Base-by-base conservation (phyloP, 257 asterid genomes). In the Plantago elongata region DNA sequence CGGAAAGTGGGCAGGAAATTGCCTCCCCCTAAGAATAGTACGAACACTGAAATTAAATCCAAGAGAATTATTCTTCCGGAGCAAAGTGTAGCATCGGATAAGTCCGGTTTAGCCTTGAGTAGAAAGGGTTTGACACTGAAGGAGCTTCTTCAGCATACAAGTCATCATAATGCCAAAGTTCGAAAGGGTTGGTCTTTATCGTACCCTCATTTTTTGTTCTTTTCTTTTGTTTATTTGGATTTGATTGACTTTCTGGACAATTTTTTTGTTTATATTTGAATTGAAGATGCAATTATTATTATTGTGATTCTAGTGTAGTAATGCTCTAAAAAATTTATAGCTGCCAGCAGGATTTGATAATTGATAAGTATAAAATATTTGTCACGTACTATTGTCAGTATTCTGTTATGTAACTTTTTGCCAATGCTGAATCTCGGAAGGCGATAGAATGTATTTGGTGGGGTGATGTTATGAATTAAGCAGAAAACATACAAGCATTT, bases 61-160 rank as follows among this genome's bases (percentile, higher is more conserved):
- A 89, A 81, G 78, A 89, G 95, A 2, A 93, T 93, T 44, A 66
- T 89, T 69, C 91, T 93, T 9, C 97, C 97, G 7, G 99, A 93
- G 83, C 97, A 93, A 69, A 86, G 96, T 74, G 72, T 93, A 64
- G 94, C 80, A 5, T 67, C 96, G 10, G 96, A 89, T 57, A 93
- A 80, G 74, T 70, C 81, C 17, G 97, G 95, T 55, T 79, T 89
- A 65, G 94, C 97, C 5, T 85, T 85, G 58, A 89, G 91, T 75
- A 89, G 64, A 62, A 92, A 87, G 76, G 95, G 95, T 15, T 76
- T 89, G 83, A 89, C 97, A 34, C 62, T 93, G 48, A 93, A 93
- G 82, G 97, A 93, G 90, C 88, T 93, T 63, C 92, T 93, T 74
- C 96, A 93, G 72, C 99, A 93, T 62, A 81, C 96, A 11, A 82